A percentile compares a stretch with the other conserved stretches of the same genome.
Evolutionary conservation across 2,329 filamentous ascomycete species (phyloP).

Genomic region (Pestalotiopsis sp.): DNA sequence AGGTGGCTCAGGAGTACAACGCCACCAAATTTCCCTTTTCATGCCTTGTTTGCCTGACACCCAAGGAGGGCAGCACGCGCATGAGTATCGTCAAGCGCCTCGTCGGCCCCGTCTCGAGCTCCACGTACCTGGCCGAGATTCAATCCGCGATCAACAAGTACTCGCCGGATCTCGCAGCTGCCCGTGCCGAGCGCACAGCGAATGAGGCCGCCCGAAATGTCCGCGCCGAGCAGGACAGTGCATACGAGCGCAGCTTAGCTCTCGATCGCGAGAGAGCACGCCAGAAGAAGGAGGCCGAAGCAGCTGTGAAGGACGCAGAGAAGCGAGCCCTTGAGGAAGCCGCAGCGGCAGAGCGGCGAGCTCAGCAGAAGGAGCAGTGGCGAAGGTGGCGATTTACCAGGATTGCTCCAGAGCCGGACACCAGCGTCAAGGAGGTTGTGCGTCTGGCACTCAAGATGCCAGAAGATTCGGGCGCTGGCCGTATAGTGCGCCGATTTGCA

Average conservation of each 20-base stretch:
- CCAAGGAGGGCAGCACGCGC: constrained; percentile 77
- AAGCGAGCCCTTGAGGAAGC: constrained; percentile 62
- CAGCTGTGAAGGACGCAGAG: constrained; percentile 67
- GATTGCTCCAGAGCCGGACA: constrained; percentile 68
- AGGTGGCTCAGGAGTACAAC: constrained; percentile 83
- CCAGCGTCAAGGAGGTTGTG: constrained; percentile 68
- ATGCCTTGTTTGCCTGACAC: constrained; percentile 83
- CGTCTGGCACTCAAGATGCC: constrained; percentile 71
- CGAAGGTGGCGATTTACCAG: constrained; percentile 73
- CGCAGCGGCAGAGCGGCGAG: constrained; percentile 57
- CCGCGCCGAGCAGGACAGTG: constrained; percentile 86
- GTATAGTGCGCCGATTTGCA: constrained; percentile 77
- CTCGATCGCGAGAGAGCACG: constrained; percentile 84
- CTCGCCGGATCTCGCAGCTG: constrained; percentile 72
- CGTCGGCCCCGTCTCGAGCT: constrained; percentile 69
- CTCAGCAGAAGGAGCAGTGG: constrained; percentile 66
- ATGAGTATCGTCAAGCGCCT: constrained; percentile 90
- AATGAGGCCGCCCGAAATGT: constrained; percentile 81
- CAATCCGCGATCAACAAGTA: constrained; percentile 75
- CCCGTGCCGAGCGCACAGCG: constrained; percentile 75
- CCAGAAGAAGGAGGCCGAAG: constrained; percentile 75
- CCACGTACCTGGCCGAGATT: constrained; percentile 76
- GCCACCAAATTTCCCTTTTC: constrained; percentile 94
- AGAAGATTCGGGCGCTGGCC: constrained; percentile 61
- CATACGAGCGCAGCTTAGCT: constrained; percentile 90